phyloP scores from a whole-genome alignment of 192 early-diverging fungal species.

The Rhizoclosmatium sp. region DNA sequence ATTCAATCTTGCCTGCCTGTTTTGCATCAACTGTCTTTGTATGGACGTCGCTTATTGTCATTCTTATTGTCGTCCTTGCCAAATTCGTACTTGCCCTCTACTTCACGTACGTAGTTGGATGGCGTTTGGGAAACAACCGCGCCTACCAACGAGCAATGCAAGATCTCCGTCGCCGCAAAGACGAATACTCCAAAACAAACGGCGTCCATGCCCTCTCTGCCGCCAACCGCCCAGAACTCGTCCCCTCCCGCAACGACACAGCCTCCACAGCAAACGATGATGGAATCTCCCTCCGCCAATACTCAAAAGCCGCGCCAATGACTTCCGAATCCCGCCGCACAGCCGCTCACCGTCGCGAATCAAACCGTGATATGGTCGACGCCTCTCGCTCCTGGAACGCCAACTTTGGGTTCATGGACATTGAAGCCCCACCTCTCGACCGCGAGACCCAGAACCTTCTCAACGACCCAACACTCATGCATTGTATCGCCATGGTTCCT shows the following conservation, averaged over 20 bases:
- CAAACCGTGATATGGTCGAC: constrained; percentile 9
- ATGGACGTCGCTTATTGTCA: constrained; percentile 74
- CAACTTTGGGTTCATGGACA: constrained; percentile 48
- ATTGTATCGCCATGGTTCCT: constrained; percentile 78
- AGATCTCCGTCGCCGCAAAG: constrained; percentile 28
- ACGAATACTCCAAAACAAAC: neutral
- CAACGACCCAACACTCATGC: constrained; percentile 55
- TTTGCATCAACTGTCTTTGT: constrained; percentile 81
- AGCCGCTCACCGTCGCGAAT: constrained; percentile 29
- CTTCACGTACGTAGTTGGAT: constrained; percentile 54
- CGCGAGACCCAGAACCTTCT: constrained; percentile 44
- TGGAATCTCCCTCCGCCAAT: neutral
- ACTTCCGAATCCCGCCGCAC: constrained; percentile 16
- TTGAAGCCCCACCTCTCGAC: constrained; percentile 44
- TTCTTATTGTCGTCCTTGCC: constrained; percentile 51
- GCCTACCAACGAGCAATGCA: constrained; percentile 40
- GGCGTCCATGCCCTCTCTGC: neutral
- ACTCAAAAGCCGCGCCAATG: neutral
- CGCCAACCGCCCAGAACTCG: neutral
- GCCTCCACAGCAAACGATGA: neutral
- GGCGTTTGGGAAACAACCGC: constrained; percentile 46
- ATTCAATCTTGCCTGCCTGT: constrained; percentile 81
- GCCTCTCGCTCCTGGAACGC: constrained; percentile 50
- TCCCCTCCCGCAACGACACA: neutral
- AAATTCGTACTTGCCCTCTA: constrained; percentile 59